These are phyloP conservation scores for Euclidium syriacum DNA, from an alignment of 345 rosid species.

Conservation along the genomic window DNA sequence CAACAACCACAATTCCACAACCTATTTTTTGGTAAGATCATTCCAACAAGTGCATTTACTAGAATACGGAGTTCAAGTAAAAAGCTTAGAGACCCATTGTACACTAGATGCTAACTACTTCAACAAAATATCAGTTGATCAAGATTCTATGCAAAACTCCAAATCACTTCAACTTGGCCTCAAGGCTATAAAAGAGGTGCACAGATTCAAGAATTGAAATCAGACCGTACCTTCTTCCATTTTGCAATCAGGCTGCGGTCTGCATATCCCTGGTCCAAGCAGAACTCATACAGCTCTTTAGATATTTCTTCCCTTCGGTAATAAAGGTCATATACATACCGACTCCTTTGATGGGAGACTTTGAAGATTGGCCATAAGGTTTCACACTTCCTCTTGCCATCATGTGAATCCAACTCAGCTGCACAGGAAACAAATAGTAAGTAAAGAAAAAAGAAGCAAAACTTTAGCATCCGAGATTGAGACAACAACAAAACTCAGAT, in stretches of 20 bases:
- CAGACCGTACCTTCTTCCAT: conserved; percentile 39
- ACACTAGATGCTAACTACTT: neutral
- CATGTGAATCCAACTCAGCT: conserved; percentile 80
- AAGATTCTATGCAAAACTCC: neutral
- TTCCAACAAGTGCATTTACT: neutral
- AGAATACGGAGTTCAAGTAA: neutral
- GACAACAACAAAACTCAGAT: neutral
- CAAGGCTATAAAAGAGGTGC: neutral
- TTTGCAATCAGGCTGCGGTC: conserved; percentile 65
- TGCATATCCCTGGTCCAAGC: conserved; percentile 68
- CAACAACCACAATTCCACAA: neutral
- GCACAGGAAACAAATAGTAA: conserved; percentile 14
- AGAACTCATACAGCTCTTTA: conserved; percentile 68
- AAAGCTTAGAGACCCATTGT: neutral
- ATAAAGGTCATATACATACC: conserved; percentile 65
- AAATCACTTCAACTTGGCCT: neutral
- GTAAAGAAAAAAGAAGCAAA: neutral
- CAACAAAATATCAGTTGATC: neutral
- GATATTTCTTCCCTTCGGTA: conserved; percentile 62
- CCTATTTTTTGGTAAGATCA: neutral
- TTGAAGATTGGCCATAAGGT: conserved; percentile 76
- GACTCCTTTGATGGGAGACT: conserved; percentile 74
- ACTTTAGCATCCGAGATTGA: neutral
- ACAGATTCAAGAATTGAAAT: neutral
- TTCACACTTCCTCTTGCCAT: conserved; percentile 82